Evolutionary conservation across 257 asterid species (phyloP), one percentile per base, ranked within the genome.

Genomic region (Ligustrum vulgare): DNA sequence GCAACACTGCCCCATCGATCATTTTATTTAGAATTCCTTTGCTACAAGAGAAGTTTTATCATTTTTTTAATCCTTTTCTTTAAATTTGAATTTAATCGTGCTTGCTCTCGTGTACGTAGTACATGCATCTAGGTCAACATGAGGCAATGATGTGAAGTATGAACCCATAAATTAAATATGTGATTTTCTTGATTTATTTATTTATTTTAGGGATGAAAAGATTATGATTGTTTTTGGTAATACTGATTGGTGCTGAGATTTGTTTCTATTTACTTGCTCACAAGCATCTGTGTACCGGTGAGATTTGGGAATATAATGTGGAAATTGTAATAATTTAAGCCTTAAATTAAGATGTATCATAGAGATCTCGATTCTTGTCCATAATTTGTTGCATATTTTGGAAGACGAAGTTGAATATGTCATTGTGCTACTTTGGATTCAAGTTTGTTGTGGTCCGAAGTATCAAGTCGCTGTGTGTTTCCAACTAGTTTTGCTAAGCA

Each of bases 1-100:
- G 87, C 82, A 81, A 3, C 36, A 36, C 81, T 71, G 75, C 35
- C 81, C 82, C 78, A 75, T 80, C 75, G 45, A 75, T 72, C 78
- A 18, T 34, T 75, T 79, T 80, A 75, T 83, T 71, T 78, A 34
- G 56, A 73, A 23, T 79, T 77, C 79, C 36, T 67, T 41, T 20
- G 79, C 87, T 80, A 76, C 39, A 67, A 64, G 28, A 81, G 83
- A 85, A 80, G 22, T 1, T 22, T 20, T 58, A 58, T 23, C 13
- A 60, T 23, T 23, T 60, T 60, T 60, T 67, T 69, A 75, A 62
- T 77, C 64, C 74, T 25, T 45, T 18, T 71, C 11, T 37, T 58
- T 54, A 2, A 1, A 13, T 54, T 54, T 54, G 11, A 54, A 28
- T 54, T 54, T 54, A 54, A n/a, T 51, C 28, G 75, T 65, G 71